phyloP scores from a whole-genome alignment of 78 protist genomes.

The Cavenderia fasciculata region DNA sequence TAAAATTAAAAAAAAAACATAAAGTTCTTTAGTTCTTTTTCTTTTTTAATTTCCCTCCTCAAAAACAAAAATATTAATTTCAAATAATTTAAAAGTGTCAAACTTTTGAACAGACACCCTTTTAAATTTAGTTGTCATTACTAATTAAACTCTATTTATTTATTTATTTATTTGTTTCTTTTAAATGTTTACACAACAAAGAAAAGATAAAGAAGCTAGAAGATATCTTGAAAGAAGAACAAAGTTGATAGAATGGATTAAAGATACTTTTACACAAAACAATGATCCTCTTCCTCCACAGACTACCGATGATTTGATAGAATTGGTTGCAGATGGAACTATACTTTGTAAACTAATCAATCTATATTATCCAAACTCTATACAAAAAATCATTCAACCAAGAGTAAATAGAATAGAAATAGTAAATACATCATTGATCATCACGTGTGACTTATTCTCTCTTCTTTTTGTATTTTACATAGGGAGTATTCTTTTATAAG shows the following conservation, averaged over 20 bases:
- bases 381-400: constrained; percentile 30
- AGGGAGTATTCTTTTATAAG: constrained; percentile 12
- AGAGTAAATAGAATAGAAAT: constrained; percentile 9
- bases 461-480: not conserved
- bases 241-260: constrained; percentile 51
- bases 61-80: too few relatives aligned
- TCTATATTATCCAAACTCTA: constrained; percentile 15
- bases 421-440: too few relatives aligned
- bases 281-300: not conserved
- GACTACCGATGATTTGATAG: constrained; percentile 1
- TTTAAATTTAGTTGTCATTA: not conserved
- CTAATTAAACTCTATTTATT: not conserved
- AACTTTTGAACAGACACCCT: not conserved
- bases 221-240: constrained; percentile 25
- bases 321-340: constrained; percentile 48
- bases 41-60: too few relatives aligned
- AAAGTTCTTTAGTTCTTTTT: too few relatives aligned
- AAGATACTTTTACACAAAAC: constrained; percentile 6
- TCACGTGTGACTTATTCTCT: too few relatives aligned
- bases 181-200: constrained; percentile 61
- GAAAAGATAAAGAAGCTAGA: constrained; percentile 55
- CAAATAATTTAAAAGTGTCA: too few relatives aligned
- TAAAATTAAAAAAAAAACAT: too few relatives aligned
- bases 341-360: constrained; percentile 36
- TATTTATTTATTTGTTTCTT: too few relatives aligned